These are phyloP conservation scores for Trichoderma polysporum DNA, from an alignment of 2,329 filamentous ascomycete species.

Conservation along the genomic window DNA sequence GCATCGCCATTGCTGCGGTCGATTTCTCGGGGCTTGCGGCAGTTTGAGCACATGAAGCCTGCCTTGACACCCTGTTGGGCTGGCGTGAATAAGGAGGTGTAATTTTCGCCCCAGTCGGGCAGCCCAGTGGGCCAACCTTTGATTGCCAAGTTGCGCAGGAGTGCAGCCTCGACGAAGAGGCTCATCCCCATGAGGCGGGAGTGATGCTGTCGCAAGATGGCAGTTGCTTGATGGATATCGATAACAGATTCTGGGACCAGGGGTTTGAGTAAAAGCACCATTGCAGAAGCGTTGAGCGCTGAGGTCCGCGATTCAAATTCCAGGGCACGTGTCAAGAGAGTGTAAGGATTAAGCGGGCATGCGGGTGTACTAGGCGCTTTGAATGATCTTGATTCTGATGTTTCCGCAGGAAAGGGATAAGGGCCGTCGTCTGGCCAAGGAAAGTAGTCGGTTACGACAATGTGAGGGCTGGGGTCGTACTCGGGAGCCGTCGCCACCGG, in stretches of 20 bases:
- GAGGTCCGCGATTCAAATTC: slow-evolving; percentile 57
- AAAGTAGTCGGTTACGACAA: slow-evolving; percentile 59
- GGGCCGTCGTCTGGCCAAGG: slow-evolving; percentile 57
- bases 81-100: slow-evolving; percentile 52
- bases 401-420: slow-evolving; percentile 49
- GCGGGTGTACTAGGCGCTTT: slow-evolving; percentile 23
- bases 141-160: slow-evolving; percentile 61
- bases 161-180: slow-evolving; percentile 59
- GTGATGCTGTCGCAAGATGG: slow-evolving; percentile 61
- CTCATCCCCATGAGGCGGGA: slow-evolving; percentile 58
- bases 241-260: slow-evolving; percentile 56
- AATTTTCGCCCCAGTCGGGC: slow-evolving; percentile 54
- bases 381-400: slow-evolving; percentile 14
- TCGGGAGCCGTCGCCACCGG: slow-evolving; percentile 33
- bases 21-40: slow-evolving; percentile 56
- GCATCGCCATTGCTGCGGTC: slow-evolving; percentile 45
- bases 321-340: slow-evolving; percentile 53
- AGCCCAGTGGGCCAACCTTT: slow-evolving; percentile 55
- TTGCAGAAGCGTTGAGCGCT: slow-evolving; percentile 59
- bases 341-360: slow-evolving; percentile 55
- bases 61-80: slow-evolving; percentile 57
- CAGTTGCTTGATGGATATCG: slow-evolving; percentile 54
- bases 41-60: slow-evolving; percentile 54
- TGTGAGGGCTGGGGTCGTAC: slow-evolving; percentile 41
- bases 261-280: slow-evolving; percentile 59